Conservation (phyloP, 1,284 basidiomycete species). For the Cutaneotrichosporon sp. region DNA sequence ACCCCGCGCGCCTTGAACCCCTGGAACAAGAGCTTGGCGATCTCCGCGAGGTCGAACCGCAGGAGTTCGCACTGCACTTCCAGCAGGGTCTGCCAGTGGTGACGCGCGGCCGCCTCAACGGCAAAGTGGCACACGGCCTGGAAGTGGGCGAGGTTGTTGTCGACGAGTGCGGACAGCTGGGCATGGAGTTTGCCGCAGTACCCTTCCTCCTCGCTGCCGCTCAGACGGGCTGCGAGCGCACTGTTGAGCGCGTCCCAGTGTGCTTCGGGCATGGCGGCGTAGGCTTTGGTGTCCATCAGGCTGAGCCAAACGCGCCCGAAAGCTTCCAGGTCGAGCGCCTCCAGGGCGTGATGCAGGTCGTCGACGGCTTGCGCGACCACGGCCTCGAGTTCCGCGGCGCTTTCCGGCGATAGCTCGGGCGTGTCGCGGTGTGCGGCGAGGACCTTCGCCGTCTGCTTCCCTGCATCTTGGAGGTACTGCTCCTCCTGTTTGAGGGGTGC, state of each 20-base stretch:
- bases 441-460: not conserved
- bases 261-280: not conserved
- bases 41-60: slow-evolving; percentile 21
- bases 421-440: not conserved
- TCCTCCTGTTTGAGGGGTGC: not conserved
- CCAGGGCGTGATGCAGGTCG: not conserved
- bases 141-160: not conserved
- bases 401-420: not conserved
- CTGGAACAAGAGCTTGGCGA: slow-evolving; percentile 16
- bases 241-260: not conserved
- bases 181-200: not conserved
- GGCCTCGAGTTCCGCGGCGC: too few species aligned
- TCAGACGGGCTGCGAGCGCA: not conserved
- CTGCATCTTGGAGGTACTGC: not conserved
- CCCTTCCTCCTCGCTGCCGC: not conserved
- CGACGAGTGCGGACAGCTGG: not conserved
- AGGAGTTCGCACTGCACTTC: slow-evolving; percentile 27
- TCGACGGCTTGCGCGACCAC: too few species aligned
- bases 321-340: not conserved
- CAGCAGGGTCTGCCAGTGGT: slow-evolving; percentile 28
- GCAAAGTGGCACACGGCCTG: slow-evolving; percentile 4
- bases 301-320: not conserved
- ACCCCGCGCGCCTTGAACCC: slow-evolving; percentile 24
- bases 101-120: slow-evolving; percentile 30
- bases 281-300: not conserved